Evolutionary conservation across 306 rosid species (phyloP), one percentile per base, ranked within the genome.

Genomic region (Malus asiatica): DNA sequence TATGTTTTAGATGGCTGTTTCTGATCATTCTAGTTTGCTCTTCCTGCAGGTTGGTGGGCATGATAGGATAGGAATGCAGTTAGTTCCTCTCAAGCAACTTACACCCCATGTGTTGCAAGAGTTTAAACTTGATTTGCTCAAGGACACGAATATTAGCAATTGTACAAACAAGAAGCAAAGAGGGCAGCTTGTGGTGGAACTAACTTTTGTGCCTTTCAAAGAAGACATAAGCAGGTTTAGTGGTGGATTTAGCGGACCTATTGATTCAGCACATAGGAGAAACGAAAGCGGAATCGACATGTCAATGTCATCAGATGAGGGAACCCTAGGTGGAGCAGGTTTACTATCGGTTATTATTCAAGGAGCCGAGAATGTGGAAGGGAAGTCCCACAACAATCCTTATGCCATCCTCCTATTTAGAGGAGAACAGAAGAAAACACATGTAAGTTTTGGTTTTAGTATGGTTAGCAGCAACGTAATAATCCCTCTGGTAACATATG

Each of bases 351-450:
- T 95, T 62, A n/a, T 81, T 23, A 80, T 95, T 69, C 91, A 80
- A 29, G 93, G 85, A 70, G 99, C 97, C 38, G 90, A 90, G 75
- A 88, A 92, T 63, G 96, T 95, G 52, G 99, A 95, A 74, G 99
- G 97, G 69, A 78, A 80, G 27, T 88, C 72, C 69, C 97, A 92
- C 86, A 92, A 81, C 84, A 95, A 95, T 79, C 99, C 97, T 42
- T 89, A 61, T 78, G 99, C 91, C 8, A 42, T 84, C 14, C 74
- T 92, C 30, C 81, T 88, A 76, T 95, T 88, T 76, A 72, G 81
- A 76, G 97, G 97, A 7, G 99, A 95, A 76, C 82, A 62, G 80
- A 92, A 81, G 83, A 95, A 77, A 77, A 95, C 99, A 23, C 89
- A 87, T 90, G 99, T 92, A 72, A 55, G 16, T 57, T 64, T 77